Conservation (phyloP, 768 basidiomycete genomes). For the Suillus tomentosus region DNA sequence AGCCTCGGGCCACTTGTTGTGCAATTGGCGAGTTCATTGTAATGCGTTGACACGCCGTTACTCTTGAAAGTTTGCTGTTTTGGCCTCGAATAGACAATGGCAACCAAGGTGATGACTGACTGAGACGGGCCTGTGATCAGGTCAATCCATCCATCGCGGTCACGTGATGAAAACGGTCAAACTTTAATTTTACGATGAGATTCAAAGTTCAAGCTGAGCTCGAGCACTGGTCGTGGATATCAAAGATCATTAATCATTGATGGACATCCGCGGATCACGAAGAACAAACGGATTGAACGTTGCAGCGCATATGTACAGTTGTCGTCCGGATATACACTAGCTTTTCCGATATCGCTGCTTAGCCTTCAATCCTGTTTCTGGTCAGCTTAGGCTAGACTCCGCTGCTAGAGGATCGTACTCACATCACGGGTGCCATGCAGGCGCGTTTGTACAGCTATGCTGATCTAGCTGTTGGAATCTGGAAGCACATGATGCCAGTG, state of each 20-base stretch:
- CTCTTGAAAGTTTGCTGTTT: background rate
- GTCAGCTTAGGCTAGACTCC: background rate
- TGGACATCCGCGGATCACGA: background rate
- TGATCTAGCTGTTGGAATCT: background rate
- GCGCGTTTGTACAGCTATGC: background rate
- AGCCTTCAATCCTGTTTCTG: too few relatives aligned
- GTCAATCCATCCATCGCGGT: background rate
- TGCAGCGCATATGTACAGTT: background rate
- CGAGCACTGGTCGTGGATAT: background rate
- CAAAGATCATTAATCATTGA: background rate
- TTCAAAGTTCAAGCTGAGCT: background rate
- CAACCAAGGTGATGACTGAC: background rate
- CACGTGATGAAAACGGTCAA: background rate
- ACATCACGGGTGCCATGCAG: background rate
- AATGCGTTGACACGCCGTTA: background rate
- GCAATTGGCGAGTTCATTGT: background rate
- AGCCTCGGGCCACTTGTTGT: background rate
- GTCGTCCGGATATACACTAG: background rate
- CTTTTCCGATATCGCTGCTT: background rate
- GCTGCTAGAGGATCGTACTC: background rate
- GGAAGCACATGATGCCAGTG: background rate
- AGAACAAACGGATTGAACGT: background rate
- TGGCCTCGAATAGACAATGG: background rate
- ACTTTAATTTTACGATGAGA: too few relatives aligned
- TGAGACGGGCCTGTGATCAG: too few relatives aligned